Base-by-base conservation (phyloP, 352 stramenopile species). In the Phytopythium ostracodes region DNA sequence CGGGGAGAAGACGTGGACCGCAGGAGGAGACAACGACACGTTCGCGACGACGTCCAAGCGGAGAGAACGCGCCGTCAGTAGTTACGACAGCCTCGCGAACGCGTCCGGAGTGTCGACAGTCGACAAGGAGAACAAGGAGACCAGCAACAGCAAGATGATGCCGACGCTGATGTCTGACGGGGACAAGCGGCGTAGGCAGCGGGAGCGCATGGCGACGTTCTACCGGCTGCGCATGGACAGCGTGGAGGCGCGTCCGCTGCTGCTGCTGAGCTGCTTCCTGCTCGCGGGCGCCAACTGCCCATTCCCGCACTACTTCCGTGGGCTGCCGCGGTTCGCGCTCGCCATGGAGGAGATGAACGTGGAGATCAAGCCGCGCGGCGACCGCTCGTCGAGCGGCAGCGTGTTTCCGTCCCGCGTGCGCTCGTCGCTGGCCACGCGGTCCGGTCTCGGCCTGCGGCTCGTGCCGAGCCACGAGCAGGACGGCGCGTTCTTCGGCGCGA, bases 291-390 rank as follows among this genome's bases (percentile, higher is more conserved):
- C 83, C 22, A 94, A 94, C 49, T 67, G 69, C 27, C 81, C 86
- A 42, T 92, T 92, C 58, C 84, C 82, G 20, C 77, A 87, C 50
- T 72, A 78, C 25, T 89, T 91, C 65, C 63, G 67, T 25, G 81
- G 76, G 1, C 77, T 94, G 47, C 86, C 86, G 20, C 73, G 71
- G 14, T 94, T 94, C 56, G 86, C 86, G 9, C 77, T 89, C 42
- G 80, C 86, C 14, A 62, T 83, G 49, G 78, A 94, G 55, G 79
- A 94, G 60, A 57, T 89, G 44, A 89, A 92, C 43, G 68, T 92
- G 22, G 68, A 79, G 58, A 56, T 92, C 9, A 76, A 72, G 14
- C 77, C 79, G 9, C 35, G 51, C 22, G n/a, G 22, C 0, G 33
- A 47, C 53, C 25, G 31, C 22, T 8, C 7, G 18, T 8, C 27